Base-by-base conservation (phyloP, 441 rosid genomes). In the Eugenia klotzschiana region DNA sequence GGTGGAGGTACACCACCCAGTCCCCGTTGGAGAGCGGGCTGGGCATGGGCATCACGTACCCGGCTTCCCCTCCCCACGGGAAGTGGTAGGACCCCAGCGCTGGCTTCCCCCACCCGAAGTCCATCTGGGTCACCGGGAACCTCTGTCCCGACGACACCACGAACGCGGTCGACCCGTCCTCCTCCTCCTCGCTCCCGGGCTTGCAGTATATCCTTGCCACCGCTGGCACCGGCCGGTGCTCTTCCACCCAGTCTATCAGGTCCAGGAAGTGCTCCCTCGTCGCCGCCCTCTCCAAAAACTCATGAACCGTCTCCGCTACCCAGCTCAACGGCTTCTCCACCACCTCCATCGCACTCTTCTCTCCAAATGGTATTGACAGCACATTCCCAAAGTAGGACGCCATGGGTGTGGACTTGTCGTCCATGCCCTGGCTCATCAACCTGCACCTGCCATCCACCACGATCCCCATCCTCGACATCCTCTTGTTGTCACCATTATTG, bases 31-130 rank as follows among this genome's bases (percentile, higher is more conserved):
- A 77, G 7, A 41, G 85, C 1, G 94, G 89, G 82, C 94, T 92
- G 3, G 94, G 98, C 98, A 94, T 94, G 6, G 98, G 96, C 98
- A 96, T 93, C 33, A 94, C 95, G 84, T 93, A 96, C 0, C 98
- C 98, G 4, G 95, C 91, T 0, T 69, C 83, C 0, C 96, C 98
- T 20, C 96, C 97, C 97, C 98, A 94, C 6, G 99, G 96, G 82
- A 94, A 94, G 90, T 94, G 93, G 82, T 94, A 96, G 2, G 96
- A 92, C 51, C 95, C 95, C 29, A 96, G 91, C 6, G 81, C 83
- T 4, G 98, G 98, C 51, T 57, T 69, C 20, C 96, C 98, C 98
- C 98, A 96, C 49, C 99, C 99, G 55, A 94, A 96, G 73, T 96
- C 90, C 49, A 92, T 88, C 73, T 83, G 80, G 1, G 52, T 49